A percentile compares a stretch with the other conserved stretches of the same genome.
Conservation (phyloP, 164 flowering plant genomes). For the Berberis vulgaris region DNA sequence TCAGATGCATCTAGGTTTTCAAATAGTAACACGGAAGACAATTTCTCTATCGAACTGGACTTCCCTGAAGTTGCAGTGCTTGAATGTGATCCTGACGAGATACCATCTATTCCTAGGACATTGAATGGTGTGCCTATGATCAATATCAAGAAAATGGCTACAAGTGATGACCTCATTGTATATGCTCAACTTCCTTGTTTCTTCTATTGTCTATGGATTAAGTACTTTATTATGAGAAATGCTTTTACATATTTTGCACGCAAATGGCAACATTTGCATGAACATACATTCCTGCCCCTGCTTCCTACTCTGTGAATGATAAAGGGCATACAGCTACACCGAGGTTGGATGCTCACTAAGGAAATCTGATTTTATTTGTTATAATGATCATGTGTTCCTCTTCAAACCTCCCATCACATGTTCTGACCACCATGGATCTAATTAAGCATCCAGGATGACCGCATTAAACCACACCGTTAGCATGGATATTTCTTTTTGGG, state of each 20-base stretch:
- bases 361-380: too few relatives aligned
- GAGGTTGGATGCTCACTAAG: too few relatives aligned
- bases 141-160: constrained; percentile 17
- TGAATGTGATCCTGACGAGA: constrained; percentile 37
- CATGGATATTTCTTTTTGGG: neutral
- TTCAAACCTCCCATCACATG: too few relatives aligned
- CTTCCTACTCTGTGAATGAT: too few relatives aligned
- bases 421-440: too few relatives aligned
- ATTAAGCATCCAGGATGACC: neutral
- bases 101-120: constrained; percentile 35
- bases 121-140: constrained; percentile 42
- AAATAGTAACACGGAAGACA: constrained; percentile 17
- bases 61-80: constrained; percentile 38
- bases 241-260: neutral
- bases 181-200: neutral
- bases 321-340: too few relatives aligned
- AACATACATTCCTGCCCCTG: too few relatives aligned
- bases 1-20: constrained; percentile 9
- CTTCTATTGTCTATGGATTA: neutral
- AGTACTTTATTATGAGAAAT: neutral
- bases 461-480: too few relatives aligned
- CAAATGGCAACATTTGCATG: too few relatives aligned
- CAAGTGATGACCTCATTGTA: neutral
- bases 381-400: too few relatives aligned
- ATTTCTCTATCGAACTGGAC: constrained; percentile 51